Base-by-base conservation (phyloP, 805 yeast genomes). In the Candida insectalens region DNA sequence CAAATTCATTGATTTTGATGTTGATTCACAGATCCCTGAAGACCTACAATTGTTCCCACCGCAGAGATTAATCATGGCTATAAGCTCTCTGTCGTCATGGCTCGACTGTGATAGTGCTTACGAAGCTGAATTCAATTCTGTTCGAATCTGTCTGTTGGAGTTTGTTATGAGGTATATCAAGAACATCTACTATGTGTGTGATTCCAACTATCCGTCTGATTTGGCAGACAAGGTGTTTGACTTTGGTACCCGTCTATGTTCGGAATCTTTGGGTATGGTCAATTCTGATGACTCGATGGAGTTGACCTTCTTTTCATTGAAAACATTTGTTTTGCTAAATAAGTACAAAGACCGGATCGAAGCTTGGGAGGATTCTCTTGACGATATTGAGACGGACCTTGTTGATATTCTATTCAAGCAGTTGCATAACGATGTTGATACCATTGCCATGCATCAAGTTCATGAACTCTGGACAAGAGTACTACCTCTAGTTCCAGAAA, bases 41-140 rank as follows among this genome's bases (percentile, higher is more conserved):
- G 29, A 32, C 4, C 57, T 55, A 29, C 55, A 50, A n/a, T 63
- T 75, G 2, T 56, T 82, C 18, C 79, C 83, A 5, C 62, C 69
- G 3, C 87, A 77, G 46, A 67, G 92, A 43, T 58, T 79, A 26
- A 68, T 64, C 28, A 72, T 81, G 83, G 55, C 79, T 6, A 40
- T 83, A 14, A 67, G 62, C 27, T 65, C 70, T 4, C 42, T 85
- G 2, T 47, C 53, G 4, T 56, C 55, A 14, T 79, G 88, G 83
- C 43, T 78, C 16, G 81, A 75, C 17, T 65, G 77, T 12, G 84
- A 74, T 15, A 44, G 67, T 33, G 73, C 80, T 1, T 79, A 71
- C 49, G 84, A 77, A 14, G 53, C 59, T 0, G 66, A 58, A 5
- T 83, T 81, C 39, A 45, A 60, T 13, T 51, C 61, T 4, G 51